Evolutionary conservation across 2,329 filamentous ascomycete species (phyloP).

Genomic region (Lachnellula subtilissima): DNA sequence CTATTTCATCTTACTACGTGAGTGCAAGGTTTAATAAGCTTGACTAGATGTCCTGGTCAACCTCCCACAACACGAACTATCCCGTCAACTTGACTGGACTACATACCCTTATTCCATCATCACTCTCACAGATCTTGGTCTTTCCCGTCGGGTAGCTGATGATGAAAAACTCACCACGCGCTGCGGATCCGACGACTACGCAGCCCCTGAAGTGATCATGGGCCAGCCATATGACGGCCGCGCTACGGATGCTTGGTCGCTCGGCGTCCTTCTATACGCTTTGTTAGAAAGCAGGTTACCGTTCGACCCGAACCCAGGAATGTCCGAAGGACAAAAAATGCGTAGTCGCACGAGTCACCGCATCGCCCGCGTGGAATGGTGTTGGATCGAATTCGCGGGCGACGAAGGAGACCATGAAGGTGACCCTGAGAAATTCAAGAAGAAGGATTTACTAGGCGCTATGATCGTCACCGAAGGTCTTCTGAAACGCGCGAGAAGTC

Average conservation of each 20-base stretch:
- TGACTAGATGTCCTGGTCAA: constrained; percentile 82
- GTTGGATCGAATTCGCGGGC: constrained; percentile 82
- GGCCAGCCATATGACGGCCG: constrained; percentile 92
- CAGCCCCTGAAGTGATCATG: constrained; percentile 92
- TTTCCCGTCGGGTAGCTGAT: constrained; percentile 79
- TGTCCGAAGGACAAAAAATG: constrained; percentile 70
- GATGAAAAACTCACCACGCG: constrained; percentile 88
- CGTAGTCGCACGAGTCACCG: constrained; percentile 81
- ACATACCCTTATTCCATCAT: constrained; percentile 77
- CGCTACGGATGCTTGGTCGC: constrained; percentile 87
- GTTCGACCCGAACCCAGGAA: constrained; percentile 83
- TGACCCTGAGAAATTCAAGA: constrained; percentile 54
- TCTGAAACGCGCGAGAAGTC: constrained; percentile 73
- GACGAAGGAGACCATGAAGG: constrained; percentile 82
- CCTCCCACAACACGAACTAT: constrained; percentile 62
- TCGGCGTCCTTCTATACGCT: constrained; percentile 89
- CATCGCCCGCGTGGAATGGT: constrained; percentile 95
- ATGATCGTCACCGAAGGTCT: constrained; percentile 78
- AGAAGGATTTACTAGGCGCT: constrained; percentile 65
- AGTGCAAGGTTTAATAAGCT: constrained; percentile 7
- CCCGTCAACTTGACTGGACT: constrained; percentile 62
- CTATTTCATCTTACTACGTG: constrained; percentile 12
- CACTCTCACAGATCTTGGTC: constrained; percentile 85
- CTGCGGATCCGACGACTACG: constrained; percentile 95
- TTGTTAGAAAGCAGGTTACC: constrained; percentile 89